A percentile compares a stretch with the other conserved stretches of the same genome.
Evolutionary conservation across 257 asterid genomes (phyloP).

Genomic region (Solanum piurae): DNA sequence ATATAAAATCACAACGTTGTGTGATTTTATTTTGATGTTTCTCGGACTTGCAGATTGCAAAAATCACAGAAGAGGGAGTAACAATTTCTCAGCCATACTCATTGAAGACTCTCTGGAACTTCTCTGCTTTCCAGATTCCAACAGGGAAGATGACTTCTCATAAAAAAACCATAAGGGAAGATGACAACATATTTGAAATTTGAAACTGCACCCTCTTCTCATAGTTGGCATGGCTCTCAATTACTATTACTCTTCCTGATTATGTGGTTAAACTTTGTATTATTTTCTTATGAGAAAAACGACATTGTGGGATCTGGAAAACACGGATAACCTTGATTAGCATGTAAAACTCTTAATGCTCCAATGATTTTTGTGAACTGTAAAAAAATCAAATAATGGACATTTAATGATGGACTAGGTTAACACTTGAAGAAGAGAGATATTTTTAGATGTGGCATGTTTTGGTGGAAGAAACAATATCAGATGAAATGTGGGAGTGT

Average conservation of each 20-base stretch:
- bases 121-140: constrained; percentile 76
- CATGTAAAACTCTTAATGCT: neutral
- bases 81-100: constrained; percentile 48
- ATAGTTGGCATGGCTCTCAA: neutral
- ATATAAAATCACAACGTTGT: too few species aligned
- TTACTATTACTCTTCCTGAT: neutral
- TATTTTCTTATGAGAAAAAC: neutral
- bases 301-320: neutral
- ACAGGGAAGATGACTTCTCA: neutral
- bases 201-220: neutral
- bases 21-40: neutral
- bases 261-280: neutral
- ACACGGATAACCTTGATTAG: neutral
- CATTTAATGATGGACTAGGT: neutral
- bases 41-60: constrained; percentile 55
- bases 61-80: constrained; percentile 63
- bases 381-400: neutral
- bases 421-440: neutral
- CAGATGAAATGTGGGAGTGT: neutral
- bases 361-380: neutral
- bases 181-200: neutral
- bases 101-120: constrained; percentile 70
- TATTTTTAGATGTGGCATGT: neutral
- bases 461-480: neutral
- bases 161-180: neutral